Conservation (phyloP, 331 rosid species). For the Quercus lobata region DNA sequence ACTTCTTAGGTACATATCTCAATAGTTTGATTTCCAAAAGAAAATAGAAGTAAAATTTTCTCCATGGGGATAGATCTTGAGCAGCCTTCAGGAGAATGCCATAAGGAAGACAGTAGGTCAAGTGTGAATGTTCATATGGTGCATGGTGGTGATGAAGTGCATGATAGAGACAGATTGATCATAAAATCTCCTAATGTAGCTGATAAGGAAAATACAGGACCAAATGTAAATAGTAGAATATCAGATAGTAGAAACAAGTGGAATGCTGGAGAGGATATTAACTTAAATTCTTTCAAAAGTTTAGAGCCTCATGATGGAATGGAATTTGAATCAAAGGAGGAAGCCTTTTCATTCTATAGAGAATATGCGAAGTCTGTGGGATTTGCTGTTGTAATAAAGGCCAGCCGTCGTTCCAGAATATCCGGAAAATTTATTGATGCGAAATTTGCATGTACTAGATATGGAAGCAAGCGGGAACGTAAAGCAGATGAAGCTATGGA, state of each 20-base stretch:
- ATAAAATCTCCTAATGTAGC: conserved; percentile 2
- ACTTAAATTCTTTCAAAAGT: conserved; percentile 29
- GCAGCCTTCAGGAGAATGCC: conserved; percentile 33
- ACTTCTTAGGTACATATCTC: neutral
- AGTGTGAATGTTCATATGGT: conserved; percentile 10
- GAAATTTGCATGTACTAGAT: conserved; percentile 42
- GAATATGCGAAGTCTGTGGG: conserved; percentile 43
- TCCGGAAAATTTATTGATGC: conserved; percentile 47
- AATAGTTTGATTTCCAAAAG: conserved; percentile 6
- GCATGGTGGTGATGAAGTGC: conserved; percentile 14
- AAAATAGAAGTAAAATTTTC: neutral
- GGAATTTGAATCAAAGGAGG: conserved; percentile 51
- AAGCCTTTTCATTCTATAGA: conserved; percentile 35
- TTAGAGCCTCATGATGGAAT: conserved; percentile 41
- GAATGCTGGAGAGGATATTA: conserved; percentile 22
- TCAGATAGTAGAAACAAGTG: conserved; percentile 4
- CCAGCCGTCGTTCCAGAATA: conserved; percentile 43
- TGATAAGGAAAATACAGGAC: conserved; percentile 18
- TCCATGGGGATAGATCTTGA: conserved; percentile 45
- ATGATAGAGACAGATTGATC: conserved; percentile 4
- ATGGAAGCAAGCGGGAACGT: conserved; percentile 32
- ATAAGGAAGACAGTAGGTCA: conserved; percentile 14
- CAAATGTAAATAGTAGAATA: conserved; percentile 5
- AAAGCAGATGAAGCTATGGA: conserved; percentile 20
- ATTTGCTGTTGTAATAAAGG: conserved; percentile 35